Evolutionary conservation across 768 basidiomycete genomes (phyloP), one percentile per base, ranked within the genome.

Genomic region (Lentinula aciculospora): DNA sequence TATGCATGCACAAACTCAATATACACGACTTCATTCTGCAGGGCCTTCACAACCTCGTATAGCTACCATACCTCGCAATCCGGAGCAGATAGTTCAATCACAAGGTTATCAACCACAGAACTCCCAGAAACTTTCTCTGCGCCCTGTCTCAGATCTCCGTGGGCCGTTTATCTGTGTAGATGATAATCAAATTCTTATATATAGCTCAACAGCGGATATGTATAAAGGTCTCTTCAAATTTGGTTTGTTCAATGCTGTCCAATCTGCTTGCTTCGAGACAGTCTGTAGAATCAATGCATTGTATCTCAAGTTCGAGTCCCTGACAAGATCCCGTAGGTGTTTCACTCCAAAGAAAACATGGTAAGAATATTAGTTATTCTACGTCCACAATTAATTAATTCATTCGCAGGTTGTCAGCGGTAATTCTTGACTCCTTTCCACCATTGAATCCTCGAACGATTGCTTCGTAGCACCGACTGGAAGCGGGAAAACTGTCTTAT

Each of bases 401-500:
- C 25, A 4, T 39, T 5, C 39, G 4, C 49, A 92, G 90, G 84
- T 91, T 55, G 79, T 91, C 46, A 89, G 87, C 64, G 88, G 85
- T 89, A 69, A 32, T 23, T 36, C 13, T 21, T 13, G 10, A 29
- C 53, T 34, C 46, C 42, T 40, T 60, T 8, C 28, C 36, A 12
- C 13, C 8, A n/a, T 48, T 9, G 28, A 31, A 23, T 48, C 15
- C n/a, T n/a, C n/a, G n/a, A n/a, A 31, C 9, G 49, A 50, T 50
- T 6, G 45, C 37, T n/a, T 27, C 51, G 10, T 66, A 93, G 95
- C 96, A 2, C 97, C 97, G 0, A 98, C 97, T 13, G 94, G 95
- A 28, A 92, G 92, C 51, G 97, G 97, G 28, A 98, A 98, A 71
- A 99, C 97, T 0, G 92, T 89, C 8, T 72, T 98, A 28, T 99